phyloP scores from a whole-genome alignment of 345 rosid species.

The Clausena lansium region DNA sequence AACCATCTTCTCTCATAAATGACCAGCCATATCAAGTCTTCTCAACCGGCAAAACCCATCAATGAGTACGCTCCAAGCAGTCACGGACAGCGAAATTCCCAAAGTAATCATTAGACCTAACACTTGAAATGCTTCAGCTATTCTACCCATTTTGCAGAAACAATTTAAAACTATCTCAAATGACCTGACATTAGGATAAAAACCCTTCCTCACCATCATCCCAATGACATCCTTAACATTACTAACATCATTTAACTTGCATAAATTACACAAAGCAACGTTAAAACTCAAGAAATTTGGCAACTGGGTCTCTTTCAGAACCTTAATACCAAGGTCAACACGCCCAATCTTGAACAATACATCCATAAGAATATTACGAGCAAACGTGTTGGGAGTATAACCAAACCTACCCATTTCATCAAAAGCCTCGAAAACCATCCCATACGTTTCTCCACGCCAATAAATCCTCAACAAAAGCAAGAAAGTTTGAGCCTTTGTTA shows the following conservation, averaged over 20 bases:
- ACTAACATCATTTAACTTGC: slow-evolving; percentile 40
- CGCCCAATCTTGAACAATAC: slow-evolving; percentile 42
- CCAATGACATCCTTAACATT: slow-evolving; percentile 37
- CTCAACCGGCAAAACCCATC: slow-evolving; percentile 41
- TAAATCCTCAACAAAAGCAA: slow-evolving; percentile 60
- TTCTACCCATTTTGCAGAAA: slow-evolving; percentile 42
- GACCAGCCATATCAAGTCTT: slow-evolving; percentile 44
- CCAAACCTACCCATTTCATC: slow-evolving; percentile 48
- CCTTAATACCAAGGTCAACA: slow-evolving; percentile 36
- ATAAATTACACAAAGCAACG: slow-evolving; percentile 56
- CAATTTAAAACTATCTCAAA: slow-evolving; percentile 52
- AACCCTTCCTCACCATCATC: slow-evolving; percentile 52
- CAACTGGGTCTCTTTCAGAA: slow-evolving; percentile 35
- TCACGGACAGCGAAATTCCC: slow-evolving; percentile 51
- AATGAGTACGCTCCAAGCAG: slow-evolving; percentile 53
- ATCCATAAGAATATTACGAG: slow-evolving; percentile 63
- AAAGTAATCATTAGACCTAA: slow-evolving; percentile 46
- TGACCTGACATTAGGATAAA: slow-evolving; percentile 54
- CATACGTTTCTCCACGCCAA: slow-evolving; percentile 62
- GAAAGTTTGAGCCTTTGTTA: slow-evolving; percentile 45
- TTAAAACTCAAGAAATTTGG: slow-evolving; percentile 64
- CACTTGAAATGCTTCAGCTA: slow-evolving; percentile 46
- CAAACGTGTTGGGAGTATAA: slow-evolving; percentile 55
- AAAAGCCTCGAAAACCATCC: slow-evolving; percentile 51
- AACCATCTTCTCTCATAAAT: slow-evolving; percentile 53